Evolutionary conservation across 139 green algal species (phyloP).

Genomic region (Coelastrella sp.): DNA sequence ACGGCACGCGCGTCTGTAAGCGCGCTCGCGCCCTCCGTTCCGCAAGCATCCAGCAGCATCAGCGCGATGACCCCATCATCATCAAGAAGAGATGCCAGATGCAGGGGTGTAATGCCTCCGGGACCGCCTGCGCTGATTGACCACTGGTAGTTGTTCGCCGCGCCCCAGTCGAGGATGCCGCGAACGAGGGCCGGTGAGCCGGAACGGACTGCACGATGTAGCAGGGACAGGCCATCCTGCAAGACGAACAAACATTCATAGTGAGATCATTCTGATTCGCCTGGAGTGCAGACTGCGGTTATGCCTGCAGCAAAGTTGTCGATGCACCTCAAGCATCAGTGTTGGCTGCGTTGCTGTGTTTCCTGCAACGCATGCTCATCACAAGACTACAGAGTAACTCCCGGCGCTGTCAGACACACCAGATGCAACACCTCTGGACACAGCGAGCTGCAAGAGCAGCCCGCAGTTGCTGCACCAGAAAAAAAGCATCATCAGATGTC

Average conservation of each 20-base stretch:
- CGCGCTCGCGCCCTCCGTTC: slow-evolving; percentile 1
- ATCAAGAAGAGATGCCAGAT: slow-evolving; percentile 66
- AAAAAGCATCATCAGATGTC: too few species aligned
- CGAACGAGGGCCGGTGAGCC: slow-evolving; percentile 50
- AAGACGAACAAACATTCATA: background rate
- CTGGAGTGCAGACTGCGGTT: too few species aligned
- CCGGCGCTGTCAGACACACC: too few species aligned
- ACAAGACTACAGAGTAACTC: too few species aligned
- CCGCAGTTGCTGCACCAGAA: too few species aligned
- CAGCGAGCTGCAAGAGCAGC: too few species aligned
- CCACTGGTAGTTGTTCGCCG: slow-evolving; percentile 52
- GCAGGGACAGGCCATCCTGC: slow-evolving; percentile 41
- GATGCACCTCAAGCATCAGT: too few species aligned
- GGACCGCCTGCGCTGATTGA: slow-evolving; percentile 52
- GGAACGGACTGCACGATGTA: slow-evolving; percentile 43
- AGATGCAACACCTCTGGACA: too few species aligned
- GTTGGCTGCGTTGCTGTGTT: too few species aligned
- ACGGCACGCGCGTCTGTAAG: slow-evolving; percentile 54
- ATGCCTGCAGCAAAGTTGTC: too few species aligned
- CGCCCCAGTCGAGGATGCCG: slow-evolving; percentile 61
- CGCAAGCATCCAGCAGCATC: slow-evolving; percentile 56
- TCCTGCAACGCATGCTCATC: too few species aligned
- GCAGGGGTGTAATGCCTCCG: slow-evolving; percentile 66
- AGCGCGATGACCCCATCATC: slow-evolving; percentile 60
- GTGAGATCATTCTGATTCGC: too few species aligned